Evolutionary conservation across 2,329 filamentous ascomycete genomes (phyloP).

Genomic region (Aspergillus brasiliensis): DNA sequence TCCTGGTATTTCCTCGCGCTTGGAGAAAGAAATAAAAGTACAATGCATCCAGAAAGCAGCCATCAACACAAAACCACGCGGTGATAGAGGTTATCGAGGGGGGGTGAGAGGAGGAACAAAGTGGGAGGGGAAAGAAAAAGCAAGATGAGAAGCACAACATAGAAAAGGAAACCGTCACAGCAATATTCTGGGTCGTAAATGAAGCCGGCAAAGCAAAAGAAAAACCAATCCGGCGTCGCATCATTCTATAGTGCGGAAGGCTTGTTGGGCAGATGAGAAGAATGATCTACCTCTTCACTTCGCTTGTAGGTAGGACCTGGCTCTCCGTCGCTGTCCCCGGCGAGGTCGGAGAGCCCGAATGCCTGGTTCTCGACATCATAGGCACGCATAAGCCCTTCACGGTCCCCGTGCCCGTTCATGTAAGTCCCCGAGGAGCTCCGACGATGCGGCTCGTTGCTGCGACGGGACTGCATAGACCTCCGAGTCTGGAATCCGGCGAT

Average conservation of each 20-base stretch:
- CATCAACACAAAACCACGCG: not conserved
- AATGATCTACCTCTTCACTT: conserved; percentile 28
- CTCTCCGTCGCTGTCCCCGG: conserved; percentile 70
- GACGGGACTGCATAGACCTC: conserved; percentile 85
- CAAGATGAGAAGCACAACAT: conserved; percentile 15
- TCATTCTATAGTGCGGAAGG: conserved; percentile 34
- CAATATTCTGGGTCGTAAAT: conserved; percentile 29
- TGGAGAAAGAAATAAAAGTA: conserved; percentile 26
- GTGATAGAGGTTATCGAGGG: not conserved
- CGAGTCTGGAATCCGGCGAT: conserved; percentile 87
- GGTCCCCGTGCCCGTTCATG: conserved; percentile 62
- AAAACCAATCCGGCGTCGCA: conserved; percentile 11
- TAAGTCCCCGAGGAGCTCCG: conserved; percentile 64
- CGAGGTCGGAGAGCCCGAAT: conserved; percentile 77
- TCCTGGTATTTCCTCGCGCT: conserved; percentile 19
- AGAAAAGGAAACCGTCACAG: conserved; percentile 25
- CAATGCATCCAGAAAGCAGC: conserved; percentile 21
- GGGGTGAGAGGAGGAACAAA: conserved; percentile 1
- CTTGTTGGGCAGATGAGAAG: conserved; percentile 33
- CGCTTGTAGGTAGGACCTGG: conserved; percentile 39
- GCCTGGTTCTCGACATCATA: conserved; percentile 83
- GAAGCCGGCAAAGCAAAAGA: conserved; percentile 14
- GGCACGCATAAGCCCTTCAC: conserved; percentile 80
- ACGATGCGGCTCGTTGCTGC: conserved; percentile 64
- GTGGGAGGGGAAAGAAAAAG: conserved; percentile 11